phyloP scores from a whole-genome alignment of 495 filamentous ascomycete genomes.

The Daldinia concentrica region DNA sequence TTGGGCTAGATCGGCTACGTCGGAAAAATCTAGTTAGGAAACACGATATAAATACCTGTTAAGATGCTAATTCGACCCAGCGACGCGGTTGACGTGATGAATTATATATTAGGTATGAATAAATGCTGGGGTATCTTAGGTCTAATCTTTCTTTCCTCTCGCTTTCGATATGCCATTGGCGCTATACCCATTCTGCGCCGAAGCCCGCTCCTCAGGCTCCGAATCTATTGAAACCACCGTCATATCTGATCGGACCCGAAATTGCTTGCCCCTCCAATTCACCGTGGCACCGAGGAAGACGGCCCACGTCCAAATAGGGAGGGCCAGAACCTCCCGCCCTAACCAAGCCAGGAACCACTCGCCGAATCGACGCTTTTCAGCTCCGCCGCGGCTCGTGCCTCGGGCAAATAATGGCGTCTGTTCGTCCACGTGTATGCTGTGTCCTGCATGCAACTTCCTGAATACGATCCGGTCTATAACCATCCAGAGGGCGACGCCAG shows the following conservation, averaged over 20 bases:
- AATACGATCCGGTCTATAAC: conserved; percentile 77
- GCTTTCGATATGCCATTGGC: conserved; percentile 2
- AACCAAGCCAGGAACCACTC: conserved; percentile 87
- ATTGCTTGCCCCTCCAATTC: conserved; percentile 83
- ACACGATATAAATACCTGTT: background rate
- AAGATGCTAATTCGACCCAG: background rate
- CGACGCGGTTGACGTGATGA: conserved; percentile 2
- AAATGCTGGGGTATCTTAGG: conserved; percentile 28
- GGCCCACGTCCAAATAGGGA: conserved; percentile 89
- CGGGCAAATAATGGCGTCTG: conserved; percentile 77
- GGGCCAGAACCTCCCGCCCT: conserved; percentile 80
- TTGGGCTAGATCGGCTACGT: background rate
- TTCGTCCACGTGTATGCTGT: conserved; percentile 74
- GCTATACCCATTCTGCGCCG: conserved; percentile 12
- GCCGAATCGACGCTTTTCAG: conserved; percentile 63
- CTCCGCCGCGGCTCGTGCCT: conserved; percentile 52
- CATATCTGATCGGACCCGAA: conserved; percentile 87
- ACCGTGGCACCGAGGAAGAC: conserved; percentile 85
- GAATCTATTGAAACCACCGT: conserved; percentile 65
- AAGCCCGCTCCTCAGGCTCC: conserved; percentile 17
- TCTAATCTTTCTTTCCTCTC: conserved; percentile 44
- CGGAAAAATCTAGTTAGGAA: background rate
- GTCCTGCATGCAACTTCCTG: conserved; percentile 72
- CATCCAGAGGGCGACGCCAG: conserved; percentile 75
- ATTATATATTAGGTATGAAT: conserved; percentile 26